Conservation (phyloP, 2,329 filamentous ascomycete species). For the Epichloe uncinata region DNA sequence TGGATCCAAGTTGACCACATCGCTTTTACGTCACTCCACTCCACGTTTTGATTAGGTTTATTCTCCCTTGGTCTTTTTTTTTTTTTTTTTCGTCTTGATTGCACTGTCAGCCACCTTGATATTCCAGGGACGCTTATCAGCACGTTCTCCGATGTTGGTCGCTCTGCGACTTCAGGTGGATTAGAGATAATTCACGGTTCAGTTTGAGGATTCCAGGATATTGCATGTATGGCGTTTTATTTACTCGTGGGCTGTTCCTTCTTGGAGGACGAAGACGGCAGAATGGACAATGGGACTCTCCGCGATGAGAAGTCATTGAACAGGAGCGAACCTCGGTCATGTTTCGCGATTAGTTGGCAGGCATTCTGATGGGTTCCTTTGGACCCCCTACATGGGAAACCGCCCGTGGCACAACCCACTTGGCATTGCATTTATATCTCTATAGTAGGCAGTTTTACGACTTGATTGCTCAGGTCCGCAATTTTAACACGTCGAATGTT, state of each 20-base stretch:
- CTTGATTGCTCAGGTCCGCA: not conserved
- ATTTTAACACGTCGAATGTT: too few relatives aligned
- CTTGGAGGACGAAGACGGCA: not conserved
- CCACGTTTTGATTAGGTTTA: conserved; percentile 8
- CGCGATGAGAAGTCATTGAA: not conserved
- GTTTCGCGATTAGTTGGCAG: not conserved
- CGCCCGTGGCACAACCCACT: conserved; percentile 6
- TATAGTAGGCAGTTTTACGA: not conserved
- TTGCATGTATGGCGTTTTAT: conserved; percentile 5
- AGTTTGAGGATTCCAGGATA: conserved; percentile 5
- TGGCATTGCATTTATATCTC: not conserved
- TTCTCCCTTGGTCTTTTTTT: not conserved
- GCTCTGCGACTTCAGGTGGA: not conserved
- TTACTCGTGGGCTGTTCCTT: not conserved
- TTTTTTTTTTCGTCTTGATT: not conserved
- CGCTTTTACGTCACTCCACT: conserved; percentile 25
- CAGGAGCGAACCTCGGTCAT: not conserved
- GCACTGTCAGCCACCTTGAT: not conserved
- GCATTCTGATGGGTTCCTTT: not conserved
- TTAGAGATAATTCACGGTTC: not conserved
- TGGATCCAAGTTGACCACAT: conserved; percentile 19
- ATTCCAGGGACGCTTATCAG: not conserved
- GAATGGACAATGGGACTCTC: not conserved
- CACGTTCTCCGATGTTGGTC: not conserved
- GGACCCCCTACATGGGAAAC: not conserved